phyloP scores from a whole-genome alignment of 306 rosid species.

The Pueraria montana region DNA sequence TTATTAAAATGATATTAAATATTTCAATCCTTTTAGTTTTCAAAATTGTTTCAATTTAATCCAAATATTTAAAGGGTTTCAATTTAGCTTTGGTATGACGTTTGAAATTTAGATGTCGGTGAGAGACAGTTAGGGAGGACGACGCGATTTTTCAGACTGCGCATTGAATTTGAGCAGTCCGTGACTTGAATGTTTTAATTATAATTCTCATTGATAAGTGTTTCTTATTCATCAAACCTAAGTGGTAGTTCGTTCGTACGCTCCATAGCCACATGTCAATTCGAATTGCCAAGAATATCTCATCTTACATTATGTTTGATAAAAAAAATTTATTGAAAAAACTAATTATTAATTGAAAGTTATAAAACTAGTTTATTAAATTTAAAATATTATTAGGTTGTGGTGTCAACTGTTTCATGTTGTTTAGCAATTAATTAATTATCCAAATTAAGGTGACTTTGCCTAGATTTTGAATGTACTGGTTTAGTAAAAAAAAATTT shows the following conservation, averaged over 20 bases:
- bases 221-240: constrained; percentile 14
- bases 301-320: background rate
- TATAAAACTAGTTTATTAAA: no score
- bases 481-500: no score
- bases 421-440: no score
- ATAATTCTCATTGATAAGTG: background rate
- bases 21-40: no score
- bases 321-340: background rate
- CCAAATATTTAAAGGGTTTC: no score
- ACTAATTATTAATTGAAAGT: background rate
- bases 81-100: background rate
- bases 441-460: no score
- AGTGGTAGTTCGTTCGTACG: background rate
- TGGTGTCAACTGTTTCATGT: no score
- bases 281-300: background rate
- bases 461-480: no score
- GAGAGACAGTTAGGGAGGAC: constrained; percentile 38
- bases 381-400: no score
- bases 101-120: constrained; percentile 60
- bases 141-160: constrained; percentile 42
- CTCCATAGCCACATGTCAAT: constrained; percentile 1
- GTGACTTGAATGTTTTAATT: constrained; percentile 45
- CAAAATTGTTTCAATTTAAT: no score
- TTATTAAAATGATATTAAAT: no score
- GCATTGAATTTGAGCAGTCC: constrained; percentile 44